A percentile compares a stretch with the other conserved stretches of the same genome.
Conservation (phyloP, 768 basidiomycete species). For the Kwoniella sp. region DNA sequence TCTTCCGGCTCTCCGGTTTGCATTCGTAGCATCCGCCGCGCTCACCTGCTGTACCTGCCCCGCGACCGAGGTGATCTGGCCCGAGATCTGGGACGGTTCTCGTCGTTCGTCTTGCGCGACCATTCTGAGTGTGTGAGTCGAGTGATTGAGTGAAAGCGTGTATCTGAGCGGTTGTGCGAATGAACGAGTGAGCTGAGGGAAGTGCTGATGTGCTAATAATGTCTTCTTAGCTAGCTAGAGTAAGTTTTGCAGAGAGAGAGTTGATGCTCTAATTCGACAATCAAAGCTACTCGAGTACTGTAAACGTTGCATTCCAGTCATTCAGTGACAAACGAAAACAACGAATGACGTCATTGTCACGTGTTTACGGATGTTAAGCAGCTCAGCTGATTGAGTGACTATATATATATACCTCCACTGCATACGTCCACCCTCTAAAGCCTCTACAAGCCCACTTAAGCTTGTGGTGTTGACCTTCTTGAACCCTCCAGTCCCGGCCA, state of each 20-base stretch:
- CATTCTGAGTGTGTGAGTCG: slow-evolving; percentile 2
- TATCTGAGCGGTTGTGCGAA: not conserved
- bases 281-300: too few relatives aligned
- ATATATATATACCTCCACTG: slow-evolving; percentile 23
- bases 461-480: too few relatives aligned
- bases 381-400: too few relatives aligned
- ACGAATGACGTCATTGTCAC: slow-evolving; percentile 13
- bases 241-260: too few relatives aligned
- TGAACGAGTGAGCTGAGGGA: too few relatives aligned
- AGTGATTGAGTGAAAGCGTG: not conserved
- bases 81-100: slow-evolving; percentile 19
- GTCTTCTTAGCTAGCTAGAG: too few relatives aligned
- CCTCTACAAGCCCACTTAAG: too few relatives aligned
- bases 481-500: too few relatives aligned
- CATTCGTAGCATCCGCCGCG: not conserved
- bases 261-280: too few relatives aligned
- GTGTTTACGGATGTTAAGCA: not conserved
- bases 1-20: not conserved
- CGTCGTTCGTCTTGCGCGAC: slow-evolving; percentile 17
- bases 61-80: slow-evolving; percentile 14
- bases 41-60: slow-evolving; percentile 18
- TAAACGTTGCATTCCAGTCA: too few relatives aligned
- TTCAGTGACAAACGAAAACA: not conserved
- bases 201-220: too few relatives aligned
- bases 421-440: not conserved